These are phyloP conservation scores for Corylus heterophylla DNA, from an alignment of 306 rosid genomes.

Conservation along the genomic window DNA sequence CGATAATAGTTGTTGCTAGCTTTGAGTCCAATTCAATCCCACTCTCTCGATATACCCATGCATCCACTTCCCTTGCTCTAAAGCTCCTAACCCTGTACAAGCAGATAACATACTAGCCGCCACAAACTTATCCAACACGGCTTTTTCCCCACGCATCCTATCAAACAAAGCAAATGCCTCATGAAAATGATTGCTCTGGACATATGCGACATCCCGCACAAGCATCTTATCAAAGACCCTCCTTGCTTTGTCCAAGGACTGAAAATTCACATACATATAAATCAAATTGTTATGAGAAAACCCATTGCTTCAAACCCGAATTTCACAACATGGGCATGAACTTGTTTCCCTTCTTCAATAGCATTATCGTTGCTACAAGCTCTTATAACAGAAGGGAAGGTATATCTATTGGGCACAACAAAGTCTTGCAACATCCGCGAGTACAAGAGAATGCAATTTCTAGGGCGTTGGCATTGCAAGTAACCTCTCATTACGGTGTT, in stretches of 20 bases:
- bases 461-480: conserved; percentile 20
- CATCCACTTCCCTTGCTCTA: conserved; percentile 70
- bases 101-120: conserved; percentile 67
- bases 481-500: conserved; percentile 55
- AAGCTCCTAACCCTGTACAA: conserved; percentile 60
- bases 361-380: conserved; percentile 38
- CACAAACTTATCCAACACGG: conserved; percentile 50
- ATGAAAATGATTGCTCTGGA: conserved; percentile 44
- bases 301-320: conserved; percentile 39
- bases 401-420: conserved; percentile 48
- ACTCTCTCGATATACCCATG: conserved; percentile 42
- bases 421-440: conserved; percentile 44
- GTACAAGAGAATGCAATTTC: conserved; percentile 42
- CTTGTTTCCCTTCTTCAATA: conserved; percentile 42
- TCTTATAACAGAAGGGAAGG: conserved; percentile 53
- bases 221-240: conserved; percentile 51
- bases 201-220: conserved; percentile 39
- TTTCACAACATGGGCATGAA: conserved; percentile 62
- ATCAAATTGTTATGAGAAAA: conserved; percentile 48
- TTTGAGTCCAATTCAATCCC: conserved; percentile 55
- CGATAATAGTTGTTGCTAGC: conserved; percentile 58
- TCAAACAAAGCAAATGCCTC: conserved; percentile 58
- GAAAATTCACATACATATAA: conserved; percentile 43
- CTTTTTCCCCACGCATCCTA: conserved; percentile 43
- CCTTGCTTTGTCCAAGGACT: conserved; percentile 45